These are phyloP conservation scores for Mucor irregularis DNA, from an alignment of 371 early-diverging fungal species.

Conservation along the genomic window DNA sequence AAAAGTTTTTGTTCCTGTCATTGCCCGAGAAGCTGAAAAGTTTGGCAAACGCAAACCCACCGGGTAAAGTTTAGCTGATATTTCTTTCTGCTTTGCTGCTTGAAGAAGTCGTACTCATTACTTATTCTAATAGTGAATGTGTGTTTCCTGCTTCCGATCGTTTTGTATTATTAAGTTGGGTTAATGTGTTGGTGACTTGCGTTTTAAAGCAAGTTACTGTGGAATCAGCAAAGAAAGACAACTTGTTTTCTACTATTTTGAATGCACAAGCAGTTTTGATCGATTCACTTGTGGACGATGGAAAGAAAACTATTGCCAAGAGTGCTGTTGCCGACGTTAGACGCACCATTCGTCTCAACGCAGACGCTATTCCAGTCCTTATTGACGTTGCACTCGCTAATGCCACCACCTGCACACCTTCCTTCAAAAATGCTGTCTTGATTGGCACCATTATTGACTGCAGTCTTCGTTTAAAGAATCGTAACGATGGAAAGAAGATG, in stretches of 20 bases:
- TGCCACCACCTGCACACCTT: constrained; percentile 44
- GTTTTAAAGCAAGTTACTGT: constrained; percentile 27
- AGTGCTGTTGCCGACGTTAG: constrained; percentile 60
- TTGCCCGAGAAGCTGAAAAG: constrained; percentile 56
- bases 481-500: constrained; percentile 33
- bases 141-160: constrained; percentile 57
- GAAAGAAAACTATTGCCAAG: constrained; percentile 45
- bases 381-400: constrained; percentile 46
- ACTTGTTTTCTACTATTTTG: constrained; percentile 37
- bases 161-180: constrained; percentile 63
- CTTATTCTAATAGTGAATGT: constrained; percentile 33
- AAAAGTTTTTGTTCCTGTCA: constrained; percentile 52
- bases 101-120: neutral
- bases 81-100: too few species aligned
- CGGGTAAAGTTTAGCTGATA: constrained; percentile 34
- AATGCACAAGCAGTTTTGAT: constrained; percentile 57
- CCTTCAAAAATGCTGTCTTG: constrained; percentile 58
- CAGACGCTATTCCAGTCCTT: constrained; percentile 47
- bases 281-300: constrained; percentile 49
- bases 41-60: constrained; percentile 51
- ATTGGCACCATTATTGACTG: constrained; percentile 61
- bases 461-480: constrained; percentile 51
- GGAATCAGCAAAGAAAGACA: constrained; percentile 22
- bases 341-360: constrained; percentile 58
- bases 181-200: constrained; percentile 47